Conservation (phyloP, 2,329 filamentous ascomycete genomes). For the Colletotrichum tropicale region DNA sequence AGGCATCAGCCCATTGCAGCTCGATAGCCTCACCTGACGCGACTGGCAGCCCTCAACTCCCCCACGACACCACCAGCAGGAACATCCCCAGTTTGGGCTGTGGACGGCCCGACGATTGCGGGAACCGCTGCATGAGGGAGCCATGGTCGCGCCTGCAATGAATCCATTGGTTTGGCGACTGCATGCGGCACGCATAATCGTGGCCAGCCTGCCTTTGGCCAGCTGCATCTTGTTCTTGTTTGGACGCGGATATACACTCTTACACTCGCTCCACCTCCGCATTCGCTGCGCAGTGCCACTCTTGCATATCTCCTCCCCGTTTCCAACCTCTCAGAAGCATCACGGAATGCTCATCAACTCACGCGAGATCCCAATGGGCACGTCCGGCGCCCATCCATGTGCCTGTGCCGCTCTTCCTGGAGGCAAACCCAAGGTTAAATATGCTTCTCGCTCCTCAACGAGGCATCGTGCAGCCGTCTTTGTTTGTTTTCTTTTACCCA, state of each 20-base stretch:
- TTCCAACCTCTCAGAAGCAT: constrained; percentile 6
- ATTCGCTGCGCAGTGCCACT: constrained; percentile 5
- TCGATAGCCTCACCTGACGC: constrained; percentile 12
- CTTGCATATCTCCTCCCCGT: constrained; percentile 7
- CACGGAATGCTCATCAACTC: not conserved
- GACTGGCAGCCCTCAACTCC: not conserved
- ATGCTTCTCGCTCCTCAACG: constrained; percentile 1
- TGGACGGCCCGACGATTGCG: constrained; percentile 16
- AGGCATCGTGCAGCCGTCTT: not conserved
- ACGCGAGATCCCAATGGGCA: not conserved
- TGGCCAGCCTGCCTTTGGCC: not conserved
- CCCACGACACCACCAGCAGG: not conserved
- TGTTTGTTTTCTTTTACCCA: not conserved
- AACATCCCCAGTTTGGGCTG: constrained; percentile 1
- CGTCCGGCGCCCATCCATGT: not conserved
- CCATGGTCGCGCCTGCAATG: not conserved
- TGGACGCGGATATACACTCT: constrained; percentile 7
- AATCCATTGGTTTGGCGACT: constrained; percentile 14
- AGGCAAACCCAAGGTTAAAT: not conserved
- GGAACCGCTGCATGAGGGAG: constrained; percentile 9
- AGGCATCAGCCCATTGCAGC: not conserved
- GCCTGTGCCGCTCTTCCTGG: not conserved
- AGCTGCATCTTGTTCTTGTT: not conserved
- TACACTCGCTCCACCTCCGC: constrained; percentile 9
- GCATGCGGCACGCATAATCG: constrained; percentile 14